A percentile compares a stretch with the other conserved stretches of the same genome.
Conservation (phyloP, 306 rosid genomes). For the Vigna mungo region DNA sequence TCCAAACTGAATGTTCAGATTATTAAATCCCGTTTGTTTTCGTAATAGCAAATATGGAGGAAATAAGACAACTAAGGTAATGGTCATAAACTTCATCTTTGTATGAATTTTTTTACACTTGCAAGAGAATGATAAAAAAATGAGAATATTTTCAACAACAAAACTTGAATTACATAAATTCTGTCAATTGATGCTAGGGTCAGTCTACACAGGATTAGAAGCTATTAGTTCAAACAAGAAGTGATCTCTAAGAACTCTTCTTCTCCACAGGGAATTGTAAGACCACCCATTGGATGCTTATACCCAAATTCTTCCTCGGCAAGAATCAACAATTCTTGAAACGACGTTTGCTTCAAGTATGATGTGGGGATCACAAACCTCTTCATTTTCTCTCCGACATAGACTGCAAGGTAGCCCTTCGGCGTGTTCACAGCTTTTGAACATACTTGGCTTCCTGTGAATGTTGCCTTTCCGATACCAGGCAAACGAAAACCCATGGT, state of each 20-base stretch:
- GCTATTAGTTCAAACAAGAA: neutral
- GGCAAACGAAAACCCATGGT: too few relatives aligned
- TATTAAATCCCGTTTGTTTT: neutral
- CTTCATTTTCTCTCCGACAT: neutral
- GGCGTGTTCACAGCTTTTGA: neutral
- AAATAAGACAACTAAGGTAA: neutral
- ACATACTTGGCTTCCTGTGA: too few relatives aligned
- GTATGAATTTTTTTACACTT: neutral
- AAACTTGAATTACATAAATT: neutral
- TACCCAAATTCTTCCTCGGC: slow-evolving; percentile 39
- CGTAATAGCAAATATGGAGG: neutral
- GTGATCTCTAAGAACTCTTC: neutral
- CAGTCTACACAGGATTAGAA: neutral
- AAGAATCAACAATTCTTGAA: neutral
- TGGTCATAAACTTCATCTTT: neutral
- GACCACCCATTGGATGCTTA: neutral
- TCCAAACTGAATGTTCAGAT: neutral
- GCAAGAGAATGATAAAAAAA: neutral
- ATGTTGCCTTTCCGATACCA: too few relatives aligned
- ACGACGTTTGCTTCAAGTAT: neutral
- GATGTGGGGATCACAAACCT: neutral
- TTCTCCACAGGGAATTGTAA: too few relatives aligned
- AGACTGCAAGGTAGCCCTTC: slow-evolving; percentile 22
- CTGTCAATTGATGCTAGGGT: neutral
- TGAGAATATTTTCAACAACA: neutral